Evolutionary conservation across 352 stramenopile genomes (phyloP).

Genomic region (Aphanomyces euteiches): DNA sequence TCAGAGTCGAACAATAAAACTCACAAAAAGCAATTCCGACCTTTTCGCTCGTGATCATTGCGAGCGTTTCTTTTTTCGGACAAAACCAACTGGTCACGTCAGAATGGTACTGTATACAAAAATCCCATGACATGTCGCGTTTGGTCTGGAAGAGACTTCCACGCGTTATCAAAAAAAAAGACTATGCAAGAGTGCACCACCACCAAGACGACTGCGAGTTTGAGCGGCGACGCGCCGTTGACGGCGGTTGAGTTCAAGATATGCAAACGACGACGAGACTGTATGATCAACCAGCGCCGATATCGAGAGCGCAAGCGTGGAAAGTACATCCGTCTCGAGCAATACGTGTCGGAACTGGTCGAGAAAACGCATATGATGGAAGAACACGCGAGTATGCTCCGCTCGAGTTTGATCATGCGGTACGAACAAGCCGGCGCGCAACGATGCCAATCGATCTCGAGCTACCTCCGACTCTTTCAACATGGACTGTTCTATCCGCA

Average conservation of each 20-base stretch:
- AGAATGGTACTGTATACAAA: too few species aligned
- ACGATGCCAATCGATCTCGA: constrained; percentile 25
- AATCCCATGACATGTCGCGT: too few species aligned
- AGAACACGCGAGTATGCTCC: constrained; percentile 19
- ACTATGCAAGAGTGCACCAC: too few species aligned
- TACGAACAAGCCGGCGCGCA: constrained; percentile 16
- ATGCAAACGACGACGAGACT: constrained; percentile 18
- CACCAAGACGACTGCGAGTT: too few species aligned
- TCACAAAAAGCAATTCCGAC: too few species aligned
- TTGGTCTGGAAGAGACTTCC: too few species aligned
- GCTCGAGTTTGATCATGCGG: constrained; percentile 8
- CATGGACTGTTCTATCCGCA: constrained; percentile 8
- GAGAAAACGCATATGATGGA: constrained; percentile 5
- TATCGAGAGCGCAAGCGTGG: constrained; percentile 27
- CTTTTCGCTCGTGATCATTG: too few species aligned
- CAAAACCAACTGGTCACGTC: too few species aligned
- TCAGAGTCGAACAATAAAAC: too few species aligned
- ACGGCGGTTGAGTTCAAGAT: not conserved
- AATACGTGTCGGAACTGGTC: constrained; percentile 16
- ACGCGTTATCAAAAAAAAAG: too few species aligned
- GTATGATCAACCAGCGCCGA: constrained; percentile 27
- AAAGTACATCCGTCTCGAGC: not conserved
- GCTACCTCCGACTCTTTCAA: constrained; percentile 22
- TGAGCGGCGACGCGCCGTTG: too few species aligned
- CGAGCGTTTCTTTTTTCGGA: too few species aligned